Base-by-base conservation (phyloP, 164 flowering plant genomes). In the Kalanchoe fedtschenkoi region DNA sequence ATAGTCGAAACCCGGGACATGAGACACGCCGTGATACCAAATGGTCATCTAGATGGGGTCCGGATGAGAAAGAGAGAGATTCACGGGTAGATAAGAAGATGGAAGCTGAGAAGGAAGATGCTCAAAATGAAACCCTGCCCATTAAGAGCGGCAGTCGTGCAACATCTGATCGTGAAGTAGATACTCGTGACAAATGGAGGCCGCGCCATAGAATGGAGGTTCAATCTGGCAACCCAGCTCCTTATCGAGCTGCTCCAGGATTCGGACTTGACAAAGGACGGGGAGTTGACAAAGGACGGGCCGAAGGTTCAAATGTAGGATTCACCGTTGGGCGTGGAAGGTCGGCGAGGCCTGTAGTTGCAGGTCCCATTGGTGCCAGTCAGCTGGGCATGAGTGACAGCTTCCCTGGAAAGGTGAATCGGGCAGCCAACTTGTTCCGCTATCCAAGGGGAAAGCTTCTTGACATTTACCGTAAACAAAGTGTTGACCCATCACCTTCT, bases 31-130 rank as follows among this genome's bases (percentile, higher is more conserved):
- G 91, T 32, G 98, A 89, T 61, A 78, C 73, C 74, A 92, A 89
- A 63, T 92, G 98, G 98, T 79, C 95, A 34, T 81, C 89, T 33
- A 86, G 96, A 71, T 92, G 98, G 98, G 96, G 96, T 64, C 96
- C 98, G 60, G 96, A 85, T 43, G 98, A 92, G 51, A 91, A 81
- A 75, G 97, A 92, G 53, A 87, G 81, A 78, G 93, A 86, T 22
- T 64, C 77, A 29, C 82, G 88, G 65, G 57, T 63, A 54, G 96
- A 89, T 64, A 87, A 77, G 75, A 84, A 68, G 72, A 39, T 66
- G 1, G 88, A 84, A 60, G 60, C 42, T 6, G 93, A 89, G 61
- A 89, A 84, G 74, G 96, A 89, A 60, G 93, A 87, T 44, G 33
- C 70, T 66, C 85, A 71, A 22, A 66, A 6, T 78, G 98, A 87